Base-by-base conservation (phyloP, 805 yeast species). In the Pichia insulana region DNA sequence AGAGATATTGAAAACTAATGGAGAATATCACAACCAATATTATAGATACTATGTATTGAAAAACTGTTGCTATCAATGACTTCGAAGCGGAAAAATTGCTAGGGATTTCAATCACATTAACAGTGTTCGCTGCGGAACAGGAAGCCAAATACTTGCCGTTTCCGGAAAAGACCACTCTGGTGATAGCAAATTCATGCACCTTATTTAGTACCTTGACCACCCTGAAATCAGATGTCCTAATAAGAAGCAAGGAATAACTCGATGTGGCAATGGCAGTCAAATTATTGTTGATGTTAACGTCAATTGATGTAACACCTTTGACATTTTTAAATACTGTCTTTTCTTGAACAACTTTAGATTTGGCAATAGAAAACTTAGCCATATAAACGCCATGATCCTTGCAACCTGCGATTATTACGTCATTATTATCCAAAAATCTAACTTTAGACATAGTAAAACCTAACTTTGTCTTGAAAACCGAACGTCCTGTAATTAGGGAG, bases 111-210 rank as follows among this genome's bases (percentile, higher is more conserved):
- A 80, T 62, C 8, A 86, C 76, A 50, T 72, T 76, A 25, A 87
- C 73, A 1, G 86, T 71, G 47, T 82, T 80, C 3, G 92, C 84
- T 1, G 89, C 94, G 28, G 90, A 80, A 0, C 78, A 80, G 18
- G 86, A 73, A 3, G 86, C 90, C 38, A 86, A 62, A 42, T 69
- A 70, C 39, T 73, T 63, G 7, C 89, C 87, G 55, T 76, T 70
- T 12, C 83, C 80, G 4, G 87, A 79, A 46, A 86, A 79, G 2
- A 76, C 65, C 9, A 85, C 76, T 35, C 74, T 71, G 0, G 96
- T 87, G 40, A 87, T 78, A 20, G 94, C 87, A 58, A 84, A 84
- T 8, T 71, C 66, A 58, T 88, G 96, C 42, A 83, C 78, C 46
- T 81, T 74, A 34, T 71, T 71, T 42, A 77, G 64, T 7, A 68